These are phyloP conservation scores for Casuarina glauca DNA, from an alignment of 306 rosid species.

Conservation along the genomic window DNA sequence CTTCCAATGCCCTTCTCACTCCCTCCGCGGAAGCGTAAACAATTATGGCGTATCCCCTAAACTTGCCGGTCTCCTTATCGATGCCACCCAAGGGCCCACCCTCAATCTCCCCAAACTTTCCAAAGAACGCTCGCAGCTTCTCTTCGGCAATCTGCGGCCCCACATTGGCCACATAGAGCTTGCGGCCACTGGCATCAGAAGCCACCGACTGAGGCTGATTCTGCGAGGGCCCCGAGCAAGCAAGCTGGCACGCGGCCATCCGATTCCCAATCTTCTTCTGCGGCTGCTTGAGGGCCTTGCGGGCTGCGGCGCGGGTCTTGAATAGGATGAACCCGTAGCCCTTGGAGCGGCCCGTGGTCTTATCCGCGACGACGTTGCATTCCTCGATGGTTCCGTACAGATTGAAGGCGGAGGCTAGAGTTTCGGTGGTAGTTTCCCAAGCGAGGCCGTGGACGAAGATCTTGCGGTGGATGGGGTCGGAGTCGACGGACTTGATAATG, in stretches of 20 bases:
- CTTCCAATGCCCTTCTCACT: neutral
- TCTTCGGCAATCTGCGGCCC: neutral
- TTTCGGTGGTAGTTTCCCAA: neutral
- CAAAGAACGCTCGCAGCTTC: neutral
- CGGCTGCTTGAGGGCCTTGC: slow-evolving; percentile 1
- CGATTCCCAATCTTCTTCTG: neutral
- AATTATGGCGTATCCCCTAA: neutral
- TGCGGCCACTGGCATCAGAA: neutral
- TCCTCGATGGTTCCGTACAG: neutral
- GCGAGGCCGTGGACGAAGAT: neutral
- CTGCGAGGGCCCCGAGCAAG: neutral
- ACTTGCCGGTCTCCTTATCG: neutral
- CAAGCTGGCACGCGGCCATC: neutral
- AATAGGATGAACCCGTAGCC: slow-evolving; percentile 42
- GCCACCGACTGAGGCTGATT: neutral
- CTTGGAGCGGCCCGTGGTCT: slow-evolving; percentile 36
- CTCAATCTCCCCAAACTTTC: neutral
- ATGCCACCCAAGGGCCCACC: neutral
- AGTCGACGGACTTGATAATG: neutral
- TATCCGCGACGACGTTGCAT: slow-evolving; percentile 32
- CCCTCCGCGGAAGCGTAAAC: neutral
- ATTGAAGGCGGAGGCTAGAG: neutral
- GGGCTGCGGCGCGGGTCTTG: neutral
- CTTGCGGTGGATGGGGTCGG: slow-evolving; percentile 1
- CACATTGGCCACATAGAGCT: neutral